Conservation (phyloP, 2,329 filamentous ascomycete species). For the Exophiala bonariae region DNA sequence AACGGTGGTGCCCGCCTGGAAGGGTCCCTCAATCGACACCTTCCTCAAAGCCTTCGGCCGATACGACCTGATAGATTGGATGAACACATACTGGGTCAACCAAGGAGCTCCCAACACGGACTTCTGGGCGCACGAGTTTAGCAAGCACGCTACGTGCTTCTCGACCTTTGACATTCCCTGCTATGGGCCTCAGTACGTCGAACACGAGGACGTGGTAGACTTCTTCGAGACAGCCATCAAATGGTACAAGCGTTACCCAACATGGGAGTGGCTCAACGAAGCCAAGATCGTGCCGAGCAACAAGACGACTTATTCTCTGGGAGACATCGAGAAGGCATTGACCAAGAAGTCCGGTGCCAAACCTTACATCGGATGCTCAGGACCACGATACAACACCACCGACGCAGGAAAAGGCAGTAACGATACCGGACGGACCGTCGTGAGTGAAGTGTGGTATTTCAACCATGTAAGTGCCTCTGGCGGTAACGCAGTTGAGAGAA, state of each 20-base stretch:
- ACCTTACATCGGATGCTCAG: slow-evolving; percentile 63
- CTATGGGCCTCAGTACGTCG: slow-evolving; percentile 59
- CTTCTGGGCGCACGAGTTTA: slow-evolving; percentile 69
- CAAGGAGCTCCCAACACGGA: slow-evolving; percentile 56
- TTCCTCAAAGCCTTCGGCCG: slow-evolving; percentile 61
- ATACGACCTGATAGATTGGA: slow-evolving; percentile 62
- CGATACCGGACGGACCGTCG: slow-evolving; percentile 58
- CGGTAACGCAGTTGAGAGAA: neutral
- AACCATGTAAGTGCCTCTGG: slow-evolving; percentile 46
- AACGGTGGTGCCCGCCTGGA: slow-evolving; percentile 57
- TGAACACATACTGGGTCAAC: slow-evolving; percentile 67
- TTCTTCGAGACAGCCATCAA: slow-evolving; percentile 62
- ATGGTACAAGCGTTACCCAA: slow-evolving; percentile 61
- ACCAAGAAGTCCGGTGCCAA: slow-evolving; percentile 51
- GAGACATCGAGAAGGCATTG: slow-evolving; percentile 54
- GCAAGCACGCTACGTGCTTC: slow-evolving; percentile 68
- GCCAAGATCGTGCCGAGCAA: slow-evolving; percentile 60
- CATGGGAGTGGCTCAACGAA: slow-evolving; percentile 59
- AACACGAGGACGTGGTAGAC: slow-evolving; percentile 62
- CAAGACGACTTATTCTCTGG: slow-evolving; percentile 56
- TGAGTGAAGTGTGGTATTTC: slow-evolving; percentile 69
- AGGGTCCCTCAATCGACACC: slow-evolving; percentile 56
- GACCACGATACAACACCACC: slow-evolving; percentile 62
- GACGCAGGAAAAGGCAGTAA: slow-evolving; percentile 53
- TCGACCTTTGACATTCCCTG: slow-evolving; percentile 65